A percentile compares a stretch with the other conserved stretches of the same genome.
phyloP scores from a whole-genome alignment of 495 filamentous ascomycete species.

The Lasiosphaeria miniovina region DNA sequence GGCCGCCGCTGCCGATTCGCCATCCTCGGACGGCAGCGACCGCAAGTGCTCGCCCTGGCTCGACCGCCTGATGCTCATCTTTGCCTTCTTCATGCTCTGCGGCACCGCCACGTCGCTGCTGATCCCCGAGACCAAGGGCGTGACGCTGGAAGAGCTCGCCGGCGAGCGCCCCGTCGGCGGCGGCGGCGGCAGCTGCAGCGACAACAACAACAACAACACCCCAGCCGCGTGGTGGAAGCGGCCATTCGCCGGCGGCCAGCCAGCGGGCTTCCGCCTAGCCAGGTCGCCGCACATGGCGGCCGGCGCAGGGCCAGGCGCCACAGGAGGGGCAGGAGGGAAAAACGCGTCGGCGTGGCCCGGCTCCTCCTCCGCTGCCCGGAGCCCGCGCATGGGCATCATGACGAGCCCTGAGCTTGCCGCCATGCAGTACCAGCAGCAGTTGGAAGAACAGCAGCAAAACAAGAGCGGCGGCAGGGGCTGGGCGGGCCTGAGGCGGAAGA shows the following conservation, averaged over 20 bases:
- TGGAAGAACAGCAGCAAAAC: not conserved
- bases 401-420: constrained; percentile 28
- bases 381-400: constrained; percentile 35
- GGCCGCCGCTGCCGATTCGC: not conserved
- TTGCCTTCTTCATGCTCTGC: constrained; percentile 71
- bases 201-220: constrained; percentile 2
- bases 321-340: not conserved
- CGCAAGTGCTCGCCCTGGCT: constrained; percentile 57
- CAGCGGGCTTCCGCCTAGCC: constrained; percentile 35
- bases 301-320: not conserved
- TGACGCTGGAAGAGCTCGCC: constrained; percentile 56
- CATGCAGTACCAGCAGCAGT: constrained; percentile 3
- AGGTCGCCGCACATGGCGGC: constrained; percentile 9
- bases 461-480: constrained; percentile 20
- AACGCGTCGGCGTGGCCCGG: not conserved
- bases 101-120: constrained; percentile 63
- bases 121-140: constrained; percentile 74
- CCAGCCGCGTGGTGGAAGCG: constrained; percentile 27
- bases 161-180: constrained; percentile 34
- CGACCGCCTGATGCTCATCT: constrained; percentile 77
- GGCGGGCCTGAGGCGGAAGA: constrained; percentile 5
- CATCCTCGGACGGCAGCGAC: constrained; percentile 35
- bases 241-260: constrained; percentile 34
- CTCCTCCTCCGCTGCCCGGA: not conserved
- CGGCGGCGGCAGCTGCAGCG: constrained; percentile 32